These are phyloP conservation scores for Blastomyces emzantsi DNA, from an alignment of 2,329 filamentous ascomycete genomes.

Conservation along the genomic window DNA sequence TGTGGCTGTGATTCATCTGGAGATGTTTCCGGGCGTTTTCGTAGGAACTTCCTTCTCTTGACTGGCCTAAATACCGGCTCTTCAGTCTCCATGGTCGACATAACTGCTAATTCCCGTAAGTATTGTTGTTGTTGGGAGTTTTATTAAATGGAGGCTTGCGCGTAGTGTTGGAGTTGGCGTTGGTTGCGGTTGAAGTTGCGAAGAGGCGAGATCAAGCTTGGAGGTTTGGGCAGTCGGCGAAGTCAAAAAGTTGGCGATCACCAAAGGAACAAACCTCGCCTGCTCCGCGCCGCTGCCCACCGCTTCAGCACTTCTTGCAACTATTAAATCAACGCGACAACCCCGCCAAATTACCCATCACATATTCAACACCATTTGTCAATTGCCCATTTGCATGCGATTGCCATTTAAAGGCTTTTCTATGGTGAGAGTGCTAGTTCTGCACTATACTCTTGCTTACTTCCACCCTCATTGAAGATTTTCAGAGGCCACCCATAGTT, in stretches of 20 bases:
- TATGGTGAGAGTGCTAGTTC: not conserved
- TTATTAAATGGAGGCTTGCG: not conserved
- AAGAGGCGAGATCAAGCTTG: not conserved
- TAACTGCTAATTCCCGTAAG: not conserved
- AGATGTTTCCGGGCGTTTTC: constrained; percentile 32
- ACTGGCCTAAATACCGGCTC: constrained; percentile 39
- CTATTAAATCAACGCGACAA: not conserved
- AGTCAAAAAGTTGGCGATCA: not conserved
- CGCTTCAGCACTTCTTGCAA: not conserved
- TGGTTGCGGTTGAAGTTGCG: not conserved
- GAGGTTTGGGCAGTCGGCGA: not conserved
- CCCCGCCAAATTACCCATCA: not conserved
- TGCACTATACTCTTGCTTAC: not conserved
- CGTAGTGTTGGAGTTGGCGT: not conserved
- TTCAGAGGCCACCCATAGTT: not conserved
- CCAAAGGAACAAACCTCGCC: not conserved
- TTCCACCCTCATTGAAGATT: not conserved
- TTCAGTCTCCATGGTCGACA: constrained; percentile 14
- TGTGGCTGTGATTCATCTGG: constrained; percentile 7
- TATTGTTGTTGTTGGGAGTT: not conserved
- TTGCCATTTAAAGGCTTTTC: not conserved
- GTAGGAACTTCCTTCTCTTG: constrained; percentile 45
- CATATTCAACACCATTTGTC: not conserved
- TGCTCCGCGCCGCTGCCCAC: not conserved
- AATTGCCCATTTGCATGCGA: not conserved